Percentiles rank a stretch among this genome's conserved stretches.
Conservation (phyloP, 2,329 filamentous ascomycete genomes). For the Myriosclerotinia scirpicola region DNA sequence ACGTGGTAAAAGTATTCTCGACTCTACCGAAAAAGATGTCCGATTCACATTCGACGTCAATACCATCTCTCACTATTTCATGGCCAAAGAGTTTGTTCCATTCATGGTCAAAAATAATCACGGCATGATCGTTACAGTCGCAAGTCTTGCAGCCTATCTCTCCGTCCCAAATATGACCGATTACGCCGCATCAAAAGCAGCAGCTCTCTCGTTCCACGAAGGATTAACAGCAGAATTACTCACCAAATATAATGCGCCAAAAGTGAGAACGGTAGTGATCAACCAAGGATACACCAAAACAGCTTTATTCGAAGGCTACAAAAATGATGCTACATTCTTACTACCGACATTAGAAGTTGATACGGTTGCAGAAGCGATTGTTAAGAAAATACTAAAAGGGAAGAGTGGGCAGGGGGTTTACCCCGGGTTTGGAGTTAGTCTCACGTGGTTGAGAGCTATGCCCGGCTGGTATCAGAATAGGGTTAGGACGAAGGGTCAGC, state of each 20-base stretch:
- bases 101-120: constrained; percentile 63
- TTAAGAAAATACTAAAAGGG: constrained; percentile 58
- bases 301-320: constrained; percentile 58
- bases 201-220: constrained; percentile 67
- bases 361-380: constrained; percentile 63
- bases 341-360: constrained; percentile 56
- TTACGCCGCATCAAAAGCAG: constrained; percentile 67
- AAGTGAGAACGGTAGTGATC: constrained; percentile 65
- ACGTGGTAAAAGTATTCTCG: constrained; percentile 61
- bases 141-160: constrained; percentile 62
- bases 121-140: constrained; percentile 71
- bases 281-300: constrained; percentile 64
- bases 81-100: constrained; percentile 67
- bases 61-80: constrained; percentile 64
- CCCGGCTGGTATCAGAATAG: constrained; percentile 64
- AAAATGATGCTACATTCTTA: constrained; percentile 52
- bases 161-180: constrained; percentile 64
- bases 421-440: constrained; percentile 47
- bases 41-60: constrained; percentile 72
- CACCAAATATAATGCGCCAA: constrained; percentile 60
- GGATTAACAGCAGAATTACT: constrained; percentile 58
- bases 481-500: constrained; percentile 46
- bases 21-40: constrained; percentile 56
- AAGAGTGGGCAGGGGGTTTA: constrained; percentile 57
- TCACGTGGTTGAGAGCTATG: constrained; percentile 50